These are phyloP conservation scores for Trifolium dubium DNA, from an alignment of 306 rosid species.

Conservation along the genomic window DNA sequence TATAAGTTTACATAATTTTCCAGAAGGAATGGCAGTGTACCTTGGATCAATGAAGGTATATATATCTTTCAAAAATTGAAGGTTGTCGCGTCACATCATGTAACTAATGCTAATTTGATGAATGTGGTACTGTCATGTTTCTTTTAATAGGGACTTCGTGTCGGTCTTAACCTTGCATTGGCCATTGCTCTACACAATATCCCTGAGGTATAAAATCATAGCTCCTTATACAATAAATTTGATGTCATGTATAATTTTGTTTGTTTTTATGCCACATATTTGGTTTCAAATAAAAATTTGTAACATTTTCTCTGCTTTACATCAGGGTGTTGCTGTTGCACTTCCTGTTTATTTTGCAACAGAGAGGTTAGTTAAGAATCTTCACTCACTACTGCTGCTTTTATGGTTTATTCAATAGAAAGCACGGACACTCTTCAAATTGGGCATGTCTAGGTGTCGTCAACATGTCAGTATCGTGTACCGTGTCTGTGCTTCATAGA, in stretches of 20 bases:
- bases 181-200: slow-evolving; percentile 93
- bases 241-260: slow-evolving; percentile 4
- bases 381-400: neutral
- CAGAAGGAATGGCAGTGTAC: slow-evolving; percentile 99
- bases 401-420: neutral
- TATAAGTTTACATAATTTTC: slow-evolving; percentile 93
- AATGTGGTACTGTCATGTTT: slow-evolving; percentile 19
- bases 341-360: slow-evolving; percentile 93
- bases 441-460: no score
- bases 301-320: slow-evolving; percentile 30
- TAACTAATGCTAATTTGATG: slow-evolving; percentile 23
- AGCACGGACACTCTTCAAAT: no score
- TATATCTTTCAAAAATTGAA: slow-evolving; percentile 10
- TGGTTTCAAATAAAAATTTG: slow-evolving; percentile 7
- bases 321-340: slow-evolving; percentile 84
- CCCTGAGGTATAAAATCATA: slow-evolving; percentile 70
- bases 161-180: slow-evolving; percentile 87
- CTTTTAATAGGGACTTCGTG: slow-evolving; percentile 74
- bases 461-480: no score
- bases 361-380: slow-evolving; percentile 51
- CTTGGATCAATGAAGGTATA: slow-evolving; percentile 94
- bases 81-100: neutral
- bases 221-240: neutral
- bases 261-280: neutral
- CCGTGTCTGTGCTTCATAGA: no score